phyloP scores from a whole-genome alignment of 1,139 yeast species.

The Lizanozyma gosingica region DNA sequence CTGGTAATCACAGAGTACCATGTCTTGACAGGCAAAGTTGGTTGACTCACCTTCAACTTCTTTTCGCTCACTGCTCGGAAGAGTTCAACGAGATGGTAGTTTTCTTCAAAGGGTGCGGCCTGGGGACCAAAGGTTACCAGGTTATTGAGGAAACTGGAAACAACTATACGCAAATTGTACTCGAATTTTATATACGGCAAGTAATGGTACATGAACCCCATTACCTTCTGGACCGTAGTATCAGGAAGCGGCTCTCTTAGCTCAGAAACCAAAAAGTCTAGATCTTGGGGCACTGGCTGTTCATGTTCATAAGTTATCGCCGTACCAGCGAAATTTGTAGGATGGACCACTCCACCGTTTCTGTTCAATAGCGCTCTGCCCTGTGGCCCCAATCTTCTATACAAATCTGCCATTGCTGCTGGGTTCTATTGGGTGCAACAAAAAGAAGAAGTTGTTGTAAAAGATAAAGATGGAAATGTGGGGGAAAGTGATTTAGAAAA shows the following conservation, averaged over 20 bases:
- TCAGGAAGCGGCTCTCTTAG: conserved; percentile 29
- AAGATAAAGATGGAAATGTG: too few relatives aligned
- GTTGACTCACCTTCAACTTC: conserved; percentile 52
- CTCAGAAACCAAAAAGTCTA: conserved; percentile 41
- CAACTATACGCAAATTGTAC: conserved; percentile 43
- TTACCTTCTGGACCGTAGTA: conserved; percentile 24
- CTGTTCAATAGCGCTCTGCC: conserved; percentile 12
- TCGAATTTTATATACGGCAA: conserved; percentile 54
- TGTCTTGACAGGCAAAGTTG: conserved; percentile 43
- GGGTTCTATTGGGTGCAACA: too few relatives aligned
- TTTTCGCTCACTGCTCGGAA: conserved; percentile 40
- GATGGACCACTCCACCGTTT: conserved; percentile 1
- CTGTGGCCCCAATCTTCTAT: conserved; percentile 16
- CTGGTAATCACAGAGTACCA: conserved; percentile 40
- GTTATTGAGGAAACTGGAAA: conserved; percentile 42
- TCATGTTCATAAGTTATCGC: neutral
- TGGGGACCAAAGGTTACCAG: conserved; percentile 32
- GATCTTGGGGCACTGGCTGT: conserved; percentile 26
- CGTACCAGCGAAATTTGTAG: too few relatives aligned
- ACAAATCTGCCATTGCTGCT: conserved; percentile 16
- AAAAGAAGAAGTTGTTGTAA: too few relatives aligned
- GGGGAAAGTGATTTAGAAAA: too few relatives aligned
- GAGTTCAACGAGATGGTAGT: conserved; percentile 38
- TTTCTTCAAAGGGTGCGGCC: conserved; percentile 26
- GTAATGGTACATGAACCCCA: conserved; percentile 51